phyloP scores from a whole-genome alignment of 2,329 filamentous ascomycete species.

The Microdochium bolleyi region DNA sequence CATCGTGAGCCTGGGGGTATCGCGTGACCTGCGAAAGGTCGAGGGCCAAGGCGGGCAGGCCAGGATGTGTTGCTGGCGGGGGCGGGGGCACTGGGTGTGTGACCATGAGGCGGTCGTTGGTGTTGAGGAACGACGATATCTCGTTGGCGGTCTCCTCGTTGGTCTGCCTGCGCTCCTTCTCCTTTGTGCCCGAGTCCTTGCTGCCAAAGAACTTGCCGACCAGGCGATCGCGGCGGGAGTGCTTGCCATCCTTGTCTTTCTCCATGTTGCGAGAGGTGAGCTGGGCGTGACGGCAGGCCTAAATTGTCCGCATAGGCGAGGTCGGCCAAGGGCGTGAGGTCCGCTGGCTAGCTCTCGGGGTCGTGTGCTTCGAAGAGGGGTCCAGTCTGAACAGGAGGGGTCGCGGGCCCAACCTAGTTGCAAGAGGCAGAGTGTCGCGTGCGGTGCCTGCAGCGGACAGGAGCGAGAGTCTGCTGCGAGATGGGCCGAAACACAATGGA shows the following conservation, averaged over 20 bases:
- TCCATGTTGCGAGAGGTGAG: conserved; percentile 16
- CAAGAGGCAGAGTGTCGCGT: background rate
- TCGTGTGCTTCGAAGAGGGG: background rate
- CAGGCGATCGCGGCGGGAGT: conserved; percentile 33
- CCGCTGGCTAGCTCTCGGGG: background rate
- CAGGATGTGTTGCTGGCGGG: conserved; percentile 18
- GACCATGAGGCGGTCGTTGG: conserved; percentile 46
- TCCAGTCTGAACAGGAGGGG: background rate
- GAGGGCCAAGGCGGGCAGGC: conserved; percentile 36
- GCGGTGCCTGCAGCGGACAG: background rate
- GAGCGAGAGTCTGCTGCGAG: background rate
- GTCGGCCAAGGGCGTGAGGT: background rate
- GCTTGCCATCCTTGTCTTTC: conserved; percentile 17
- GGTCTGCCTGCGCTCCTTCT: conserved; percentile 19
- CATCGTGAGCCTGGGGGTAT: conserved; percentile 39
- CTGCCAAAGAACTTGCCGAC: conserved; percentile 55
- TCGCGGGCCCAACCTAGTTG: background rate
- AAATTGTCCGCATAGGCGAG: background rate
- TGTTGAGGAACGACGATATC: conserved; percentile 52
- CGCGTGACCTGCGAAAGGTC: conserved; percentile 47
- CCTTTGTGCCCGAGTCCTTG: conserved; percentile 22
- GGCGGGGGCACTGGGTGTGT: conserved; percentile 37
- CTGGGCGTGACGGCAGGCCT: background rate
- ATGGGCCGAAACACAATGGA: background rate
- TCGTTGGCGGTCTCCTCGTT: conserved; percentile 38